phyloP scores from a whole-genome alignment of 176 grass and related monocot genomes.

The Hordeum vulgare region DNA sequence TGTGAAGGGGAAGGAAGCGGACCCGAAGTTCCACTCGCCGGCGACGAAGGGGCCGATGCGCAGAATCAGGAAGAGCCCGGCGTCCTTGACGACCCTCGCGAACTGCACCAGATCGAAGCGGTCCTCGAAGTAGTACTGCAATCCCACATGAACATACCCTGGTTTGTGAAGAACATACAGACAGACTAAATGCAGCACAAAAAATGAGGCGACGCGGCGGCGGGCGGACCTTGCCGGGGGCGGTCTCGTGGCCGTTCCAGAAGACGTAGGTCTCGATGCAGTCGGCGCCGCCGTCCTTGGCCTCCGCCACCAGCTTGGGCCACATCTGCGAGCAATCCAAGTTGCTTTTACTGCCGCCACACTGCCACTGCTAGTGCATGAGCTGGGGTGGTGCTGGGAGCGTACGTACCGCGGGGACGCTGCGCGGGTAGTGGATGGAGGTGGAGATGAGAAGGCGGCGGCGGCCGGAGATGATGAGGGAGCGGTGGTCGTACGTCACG shows the following conservation, averaged over 20 bases:
- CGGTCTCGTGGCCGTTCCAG: constrained; percentile 94
- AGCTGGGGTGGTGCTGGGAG: background rate
- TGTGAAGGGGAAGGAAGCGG: background rate
- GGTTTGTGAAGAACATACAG: no score
- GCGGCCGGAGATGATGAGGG: constrained; percentile 83
- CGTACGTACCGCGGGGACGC: constrained; percentile 81
- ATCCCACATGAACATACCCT: background rate
- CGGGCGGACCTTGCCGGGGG: constrained; percentile 63
- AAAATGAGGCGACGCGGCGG: background rate
- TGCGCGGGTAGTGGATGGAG: constrained; percentile 97
- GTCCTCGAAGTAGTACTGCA: constrained; percentile 96
- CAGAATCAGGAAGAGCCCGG: constrained; percentile 79
- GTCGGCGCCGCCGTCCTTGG: constrained; percentile 84
- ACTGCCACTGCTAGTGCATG: background rate
- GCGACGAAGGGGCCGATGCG: constrained; percentile 95
- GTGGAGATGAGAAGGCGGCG: constrained; percentile 93
- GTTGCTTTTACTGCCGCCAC: background rate
- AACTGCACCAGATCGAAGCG: constrained; percentile 88
- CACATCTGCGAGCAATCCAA: constrained; percentile 61
- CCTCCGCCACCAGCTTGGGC: constrained; percentile 73
- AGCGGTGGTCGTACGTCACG: constrained; percentile 89
- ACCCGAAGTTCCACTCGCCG: constrained; percentile 94
- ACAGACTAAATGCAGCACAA: background rate
- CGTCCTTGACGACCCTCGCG: constrained; percentile 52
- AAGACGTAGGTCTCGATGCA: constrained; percentile 94